These are phyloP conservation scores for Elsinoe necatrix DNA, from an alignment of 2,329 filamentous ascomycete species.

Conservation along the genomic window DNA sequence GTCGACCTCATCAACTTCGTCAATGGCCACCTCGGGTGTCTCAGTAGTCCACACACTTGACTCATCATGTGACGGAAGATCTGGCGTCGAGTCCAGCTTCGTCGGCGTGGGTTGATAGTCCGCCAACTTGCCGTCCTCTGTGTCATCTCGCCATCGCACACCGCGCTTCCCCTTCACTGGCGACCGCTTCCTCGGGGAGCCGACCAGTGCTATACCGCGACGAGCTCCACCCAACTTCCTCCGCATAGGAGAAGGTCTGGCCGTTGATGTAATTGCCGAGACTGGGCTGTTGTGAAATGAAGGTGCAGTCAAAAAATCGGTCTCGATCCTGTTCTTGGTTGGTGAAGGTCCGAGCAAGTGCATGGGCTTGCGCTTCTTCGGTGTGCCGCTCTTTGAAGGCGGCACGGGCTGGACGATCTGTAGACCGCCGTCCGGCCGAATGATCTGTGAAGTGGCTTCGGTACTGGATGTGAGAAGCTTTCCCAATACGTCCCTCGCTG, in stretches of 20 bases:
- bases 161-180: conserved; percentile 57
- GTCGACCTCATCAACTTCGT: conserved; percentile 27
- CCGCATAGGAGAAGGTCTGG: conserved; percentile 71
- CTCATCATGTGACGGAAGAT: conserved; percentile 25
- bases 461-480: conserved; percentile 71
- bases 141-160: conserved; percentile 90
- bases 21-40: conserved; percentile 8
- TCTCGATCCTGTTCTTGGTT: conserved; percentile 37
- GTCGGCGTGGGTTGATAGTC: conserved; percentile 90
- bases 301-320: conserved; percentile 26
- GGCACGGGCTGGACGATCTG: conserved; percentile 57
- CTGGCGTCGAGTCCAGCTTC: conserved; percentile 52
- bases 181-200: conserved; percentile 71
- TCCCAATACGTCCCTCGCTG: conserved; percentile 67
- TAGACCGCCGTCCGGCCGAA: conserved; percentile 75
- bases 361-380: conserved; percentile 57
- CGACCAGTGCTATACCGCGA: conserved; percentile 58
- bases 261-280: conserved; percentile 21
- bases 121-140: conserved; percentile 72
- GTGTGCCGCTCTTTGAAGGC: conserved; percentile 63
- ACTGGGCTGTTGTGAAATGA: conserved; percentile 31
- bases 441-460: conserved; percentile 67
- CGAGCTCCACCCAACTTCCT: conserved; percentile 55
- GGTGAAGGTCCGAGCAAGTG: conserved; percentile 41
- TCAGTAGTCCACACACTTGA: conserved; percentile 6